Conservation (phyloP, 1,284 basidiomycete species). For the Phellinidium pouzarii region DNA sequence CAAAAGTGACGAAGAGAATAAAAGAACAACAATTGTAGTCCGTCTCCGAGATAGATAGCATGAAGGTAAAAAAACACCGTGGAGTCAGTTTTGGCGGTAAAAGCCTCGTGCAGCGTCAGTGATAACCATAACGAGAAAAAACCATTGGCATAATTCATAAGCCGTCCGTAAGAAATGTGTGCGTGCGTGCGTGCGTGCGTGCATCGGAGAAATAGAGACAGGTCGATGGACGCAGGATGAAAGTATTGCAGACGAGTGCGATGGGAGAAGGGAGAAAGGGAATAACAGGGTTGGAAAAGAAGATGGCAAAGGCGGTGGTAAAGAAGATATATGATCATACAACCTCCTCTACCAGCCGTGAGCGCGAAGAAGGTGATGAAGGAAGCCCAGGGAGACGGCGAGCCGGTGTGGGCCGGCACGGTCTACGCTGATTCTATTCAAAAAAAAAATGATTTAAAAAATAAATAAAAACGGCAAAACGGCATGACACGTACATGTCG, state of each 20-base stretch:
- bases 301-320: neutral
- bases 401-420: constrained; percentile 1
- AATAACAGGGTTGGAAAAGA: neutral
- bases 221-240: neutral
- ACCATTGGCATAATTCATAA: neutral
- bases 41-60: neutral
- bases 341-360: constrained; percentile 14
- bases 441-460: neutral
- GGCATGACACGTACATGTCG: constrained; percentile 28
- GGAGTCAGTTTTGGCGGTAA: neutral
- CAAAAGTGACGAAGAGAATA: neutral
- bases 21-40: neutral
- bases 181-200: neutral
- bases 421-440: constrained; percentile 5
- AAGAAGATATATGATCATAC: neutral
- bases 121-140: neutral
- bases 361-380: constrained; percentile 6
- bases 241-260: neutral
- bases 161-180: neutral
- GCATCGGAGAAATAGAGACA: neutral
- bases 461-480: neutral
- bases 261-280: neutral
- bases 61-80: neutral
- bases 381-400: constrained; percentile 15
- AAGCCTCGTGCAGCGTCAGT: neutral